These are phyloP conservation scores for Mycena belliarum DNA, from an alignment of 768 basidiomycete species.

Conservation along the genomic window DNA sequence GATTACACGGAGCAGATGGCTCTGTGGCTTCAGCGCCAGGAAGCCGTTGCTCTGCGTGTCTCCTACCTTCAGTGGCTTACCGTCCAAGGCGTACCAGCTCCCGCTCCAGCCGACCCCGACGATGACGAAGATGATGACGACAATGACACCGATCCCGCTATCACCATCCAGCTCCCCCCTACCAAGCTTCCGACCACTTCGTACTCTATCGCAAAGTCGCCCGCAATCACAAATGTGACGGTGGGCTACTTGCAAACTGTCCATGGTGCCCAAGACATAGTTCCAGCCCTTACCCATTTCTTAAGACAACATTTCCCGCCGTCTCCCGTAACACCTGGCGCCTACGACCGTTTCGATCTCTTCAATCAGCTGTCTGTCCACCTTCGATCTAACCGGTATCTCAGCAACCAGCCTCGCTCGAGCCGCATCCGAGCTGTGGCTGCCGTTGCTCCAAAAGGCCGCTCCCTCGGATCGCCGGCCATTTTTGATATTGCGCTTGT, in stretches of 20 bases:
- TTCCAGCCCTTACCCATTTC: background rate
- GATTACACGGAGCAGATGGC: conserved; percentile 31
- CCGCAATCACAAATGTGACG: background rate
- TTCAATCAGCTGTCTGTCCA: background rate
- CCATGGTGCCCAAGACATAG: background rate
- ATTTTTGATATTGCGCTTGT: background rate
- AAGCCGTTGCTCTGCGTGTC: conserved; percentile 22
- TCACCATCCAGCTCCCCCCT: background rate
- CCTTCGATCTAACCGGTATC: background rate
- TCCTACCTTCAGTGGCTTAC: conserved; percentile 27
- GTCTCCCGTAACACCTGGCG: background rate
- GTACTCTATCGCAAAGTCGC: background rate
- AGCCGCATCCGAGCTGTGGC: background rate
- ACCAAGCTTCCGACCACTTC: background rate
- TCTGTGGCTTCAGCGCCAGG: conserved; percentile 30
- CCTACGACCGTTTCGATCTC: background rate
- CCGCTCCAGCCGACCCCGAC: background rate
- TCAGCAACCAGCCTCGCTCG: background rate
- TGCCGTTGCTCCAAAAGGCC: background rate
- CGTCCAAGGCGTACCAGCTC: background rate
- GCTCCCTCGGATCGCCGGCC: background rate
- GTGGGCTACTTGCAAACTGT: background rate
- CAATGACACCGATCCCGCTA: background rate
- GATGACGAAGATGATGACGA: background rate
- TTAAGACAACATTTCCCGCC: background rate